phyloP scores from a whole-genome alignment of 176 grass and related monocot genomes.

The Eleusine coracana region DNA sequence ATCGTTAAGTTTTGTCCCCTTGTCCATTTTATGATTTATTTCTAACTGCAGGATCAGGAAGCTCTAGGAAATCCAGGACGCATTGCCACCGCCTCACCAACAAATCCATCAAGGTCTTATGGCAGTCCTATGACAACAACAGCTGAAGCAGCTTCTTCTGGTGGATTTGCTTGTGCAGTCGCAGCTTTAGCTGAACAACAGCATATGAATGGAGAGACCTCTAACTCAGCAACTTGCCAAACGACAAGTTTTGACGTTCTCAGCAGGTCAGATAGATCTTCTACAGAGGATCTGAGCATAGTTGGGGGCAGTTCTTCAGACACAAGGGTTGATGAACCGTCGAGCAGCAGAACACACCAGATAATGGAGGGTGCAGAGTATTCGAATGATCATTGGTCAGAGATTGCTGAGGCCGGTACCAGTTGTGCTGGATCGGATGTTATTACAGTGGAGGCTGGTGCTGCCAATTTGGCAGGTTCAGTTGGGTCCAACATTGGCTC shows the following conservation, averaged over 20 bases:
- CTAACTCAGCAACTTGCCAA: constrained; percentile 25
- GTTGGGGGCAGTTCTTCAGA: constrained; percentile 40
- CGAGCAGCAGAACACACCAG: constrained; percentile 24
- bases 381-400: constrained; percentile 60
- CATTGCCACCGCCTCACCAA: constrained; percentile 15
- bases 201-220: constrained; percentile 52
- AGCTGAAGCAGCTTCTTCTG: constrained; percentile 48
- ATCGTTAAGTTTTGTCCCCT: constrained; percentile 1
- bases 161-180: constrained; percentile 73
- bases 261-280: constrained; percentile 41
- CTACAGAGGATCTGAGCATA: constrained; percentile 28
- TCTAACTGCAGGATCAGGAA: constrained; percentile 74
- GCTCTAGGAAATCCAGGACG: constrained; percentile 39
- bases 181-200: constrained; percentile 85
- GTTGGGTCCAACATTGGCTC: constrained; percentile 34
- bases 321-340: constrained; percentile 36
- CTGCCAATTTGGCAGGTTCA: constrained; percentile 25
- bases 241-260: constrained; percentile 25
- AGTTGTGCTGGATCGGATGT: constrained; percentile 54
- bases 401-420: constrained; percentile 49
- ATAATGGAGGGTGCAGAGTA: constrained; percentile 48
- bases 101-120: constrained; percentile 28
- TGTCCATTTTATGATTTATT: constrained; percentile 18
- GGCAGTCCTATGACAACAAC: not conserved
- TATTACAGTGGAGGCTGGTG: constrained; percentile 45